These are phyloP conservation scores for Penicillium sp. DNA, from an alignment of 2,329 filamentous ascomycete genomes.

Conservation along the genomic window DNA sequence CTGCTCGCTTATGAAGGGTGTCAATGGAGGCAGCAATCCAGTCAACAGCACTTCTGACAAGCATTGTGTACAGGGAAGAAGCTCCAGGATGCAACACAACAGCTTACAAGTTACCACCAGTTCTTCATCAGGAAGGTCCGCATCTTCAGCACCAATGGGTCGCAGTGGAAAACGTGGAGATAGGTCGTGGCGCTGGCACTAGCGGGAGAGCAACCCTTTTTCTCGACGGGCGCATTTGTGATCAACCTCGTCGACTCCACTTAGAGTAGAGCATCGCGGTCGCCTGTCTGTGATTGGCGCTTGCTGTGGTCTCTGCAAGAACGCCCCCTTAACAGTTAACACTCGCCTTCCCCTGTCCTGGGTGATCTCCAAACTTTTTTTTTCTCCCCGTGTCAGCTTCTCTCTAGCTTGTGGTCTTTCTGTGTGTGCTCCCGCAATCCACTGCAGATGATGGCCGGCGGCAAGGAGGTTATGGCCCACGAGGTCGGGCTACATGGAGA, in stretches of 20 bases:
- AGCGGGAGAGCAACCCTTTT: not conserved
- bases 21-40: not conserved
- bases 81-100: not conserved
- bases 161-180: not conserved
- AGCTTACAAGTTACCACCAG: slow-evolving; percentile 1
- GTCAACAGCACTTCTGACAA: not conserved
- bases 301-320: not conserved
- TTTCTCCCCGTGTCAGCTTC: not conserved
- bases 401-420: not conserved
- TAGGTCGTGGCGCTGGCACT: not conserved
- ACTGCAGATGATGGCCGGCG: slow-evolving; percentile 12
- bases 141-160: not conserved
- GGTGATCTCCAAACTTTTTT: not conserved
- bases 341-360: not conserved
- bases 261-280: not conserved
- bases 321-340: slow-evolving; percentile 3
- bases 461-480: slow-evolving; percentile 22
- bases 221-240: not conserved
- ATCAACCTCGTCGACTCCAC: not conserved
- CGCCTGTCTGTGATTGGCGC: not conserved
- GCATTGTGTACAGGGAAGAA: not conserved
- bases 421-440: too few relatives aligned
- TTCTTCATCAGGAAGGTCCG: not conserved
- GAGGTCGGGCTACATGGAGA: slow-evolving; percentile 19
- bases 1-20: not conserved